These are phyloP conservation scores for Ustilago trichophora DNA, from an alignment of 1,284 basidiomycete species.

Conservation along the genomic window DNA sequence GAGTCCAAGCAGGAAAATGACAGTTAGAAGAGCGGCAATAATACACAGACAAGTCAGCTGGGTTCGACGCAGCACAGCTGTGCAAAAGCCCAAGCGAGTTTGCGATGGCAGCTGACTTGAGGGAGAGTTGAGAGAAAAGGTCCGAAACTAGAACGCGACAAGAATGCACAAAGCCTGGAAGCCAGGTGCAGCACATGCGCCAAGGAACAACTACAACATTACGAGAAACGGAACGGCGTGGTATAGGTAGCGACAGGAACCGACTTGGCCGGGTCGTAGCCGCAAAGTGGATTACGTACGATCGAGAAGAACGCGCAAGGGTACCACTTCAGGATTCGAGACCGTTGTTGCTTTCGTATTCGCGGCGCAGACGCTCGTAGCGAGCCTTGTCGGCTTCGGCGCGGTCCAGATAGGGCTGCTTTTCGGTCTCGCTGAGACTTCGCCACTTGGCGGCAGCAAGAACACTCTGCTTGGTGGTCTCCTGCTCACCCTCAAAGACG, in stretches of 20 bases:
- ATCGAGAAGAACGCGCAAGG: background rate
- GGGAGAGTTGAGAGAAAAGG: no score
- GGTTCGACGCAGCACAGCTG: no score
- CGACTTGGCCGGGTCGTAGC: background rate
- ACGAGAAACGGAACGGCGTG: conserved; percentile 10
- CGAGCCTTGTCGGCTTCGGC: conserved; percentile 60
- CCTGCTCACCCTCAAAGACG: conserved; percentile 89
- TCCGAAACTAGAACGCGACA: conserved; percentile 4
- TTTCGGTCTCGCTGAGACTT: conserved; percentile 86
- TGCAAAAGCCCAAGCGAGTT: no score
- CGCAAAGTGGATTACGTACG: no score
- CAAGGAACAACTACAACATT: conserved; percentile 21
- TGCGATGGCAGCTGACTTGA: no score
- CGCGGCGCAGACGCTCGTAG: conserved; percentile 58
- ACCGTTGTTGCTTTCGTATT: conserved; percentile 51
- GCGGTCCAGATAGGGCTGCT: conserved; percentile 67
- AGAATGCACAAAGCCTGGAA: background rate
- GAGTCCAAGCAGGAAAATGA: background rate
- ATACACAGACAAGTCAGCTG: conserved; percentile 10
- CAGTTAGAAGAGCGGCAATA: background rate
- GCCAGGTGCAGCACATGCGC: background rate
- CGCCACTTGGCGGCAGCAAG: conserved; percentile 92
- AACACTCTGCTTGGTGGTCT: conserved; percentile 93
- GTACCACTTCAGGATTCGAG: conserved; percentile 20
- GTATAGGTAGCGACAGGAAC: conserved; percentile 20